Base-by-base conservation (phyloP, 805 yeast species). In the Saccharomycopsis sp. region DNA sequence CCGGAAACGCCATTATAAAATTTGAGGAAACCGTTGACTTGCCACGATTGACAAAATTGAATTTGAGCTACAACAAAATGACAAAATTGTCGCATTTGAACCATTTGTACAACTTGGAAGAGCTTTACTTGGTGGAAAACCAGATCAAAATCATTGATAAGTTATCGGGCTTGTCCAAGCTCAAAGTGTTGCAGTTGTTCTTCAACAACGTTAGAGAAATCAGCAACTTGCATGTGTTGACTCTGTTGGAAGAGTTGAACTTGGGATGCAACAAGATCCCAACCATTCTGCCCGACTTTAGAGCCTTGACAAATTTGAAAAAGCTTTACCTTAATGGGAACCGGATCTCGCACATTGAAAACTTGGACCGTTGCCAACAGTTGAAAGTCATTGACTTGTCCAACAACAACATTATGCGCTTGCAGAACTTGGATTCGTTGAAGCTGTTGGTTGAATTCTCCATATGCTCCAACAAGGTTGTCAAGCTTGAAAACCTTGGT, bases 141-240 rank as follows among this genome's bases (percentile, higher is more conserved):
- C 32, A 25, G 20, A 41, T 41, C 22, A 13, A 17, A 3, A 31
- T 36, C 10, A 32, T 39, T 26, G 34, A 36, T 18, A 37, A 27
- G 10, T 12, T 41, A 10, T 23, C 9, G n/a, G 16, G 20, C 3
- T 32, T 41, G 17, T 36, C 25, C 21, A 21, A 26, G 4, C 33
- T 38, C 13, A 41, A 31, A 12, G 26, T 21, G 12, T n/a, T 40
- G 4, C 33, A 34, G 18, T 18, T 43, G 12, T 40, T 43, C 21
- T 39, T 43, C 34, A 43, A 43, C 26, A 19, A 8, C 32, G 32
- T 32, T n/a, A 39, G 7, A 32, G 34, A 25, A 35, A 39, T 39
- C 31, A 42, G 38, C 17, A 42, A 42, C 26, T 4, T 40, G 30
- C 20, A 17, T 4, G 15, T 9, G 5, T 30, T 40, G 13, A n/a